phyloP scores from a whole-genome alignment of 202 grass and related monocot species.

The Carex arenaria region DNA sequence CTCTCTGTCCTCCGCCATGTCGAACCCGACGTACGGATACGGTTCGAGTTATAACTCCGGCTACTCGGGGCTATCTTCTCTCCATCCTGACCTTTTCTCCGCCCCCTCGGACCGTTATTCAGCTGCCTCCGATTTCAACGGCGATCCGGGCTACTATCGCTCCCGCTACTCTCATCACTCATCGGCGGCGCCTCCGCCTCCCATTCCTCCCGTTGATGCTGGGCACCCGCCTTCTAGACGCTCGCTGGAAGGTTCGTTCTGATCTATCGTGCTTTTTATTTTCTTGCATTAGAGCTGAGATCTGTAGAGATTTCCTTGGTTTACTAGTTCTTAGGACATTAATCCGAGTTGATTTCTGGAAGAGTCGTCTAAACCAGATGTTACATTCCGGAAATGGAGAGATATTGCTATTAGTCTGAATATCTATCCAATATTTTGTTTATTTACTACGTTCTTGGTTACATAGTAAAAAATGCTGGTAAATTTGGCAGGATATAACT shows the following conservation, averaged over 20 bases:
- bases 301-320: background rate
- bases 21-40: constrained; percentile 47
- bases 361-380: background rate
- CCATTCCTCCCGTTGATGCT: constrained; percentile 28
- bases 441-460: background rate
- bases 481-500: background rate
- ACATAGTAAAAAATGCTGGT: background rate
- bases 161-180: constrained; percentile 10
- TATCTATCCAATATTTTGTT: background rate
- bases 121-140: background rate
- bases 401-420: background rate
- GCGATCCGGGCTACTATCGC: background rate
- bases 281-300: background rate
- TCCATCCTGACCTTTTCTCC: constrained; percentile 27
- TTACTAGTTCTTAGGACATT: background rate
- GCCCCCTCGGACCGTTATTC: constrained; percentile 21
- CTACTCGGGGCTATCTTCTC: constrained; percentile 30
- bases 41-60: constrained; percentile 14
- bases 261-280: background rate
- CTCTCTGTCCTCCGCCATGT: constrained; percentile 34
- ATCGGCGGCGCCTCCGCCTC: background rate
- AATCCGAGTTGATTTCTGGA: background rate
- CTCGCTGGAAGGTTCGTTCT: constrained; percentile 59
- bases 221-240: constrained; percentile 36
- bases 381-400: background rate